Conservation (phyloP, 2,329 filamentous ascomycete species). For the Penicillium vulpinum region DNA sequence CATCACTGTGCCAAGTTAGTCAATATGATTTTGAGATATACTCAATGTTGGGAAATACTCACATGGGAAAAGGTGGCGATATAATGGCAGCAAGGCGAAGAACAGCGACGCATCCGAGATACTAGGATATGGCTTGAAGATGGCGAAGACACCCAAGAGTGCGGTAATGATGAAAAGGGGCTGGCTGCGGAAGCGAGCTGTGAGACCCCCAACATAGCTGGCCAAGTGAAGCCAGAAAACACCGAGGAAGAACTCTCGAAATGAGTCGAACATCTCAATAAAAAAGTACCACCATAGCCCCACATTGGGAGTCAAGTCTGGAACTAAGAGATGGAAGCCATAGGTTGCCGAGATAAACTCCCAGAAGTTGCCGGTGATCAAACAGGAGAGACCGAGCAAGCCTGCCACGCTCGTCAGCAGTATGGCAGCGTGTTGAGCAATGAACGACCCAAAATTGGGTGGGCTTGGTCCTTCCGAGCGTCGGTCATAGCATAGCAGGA, state of each 20-base stretch:
- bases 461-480: conserved; percentile 41
- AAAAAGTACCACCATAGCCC: conserved; percentile 99
- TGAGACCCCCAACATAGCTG: conserved; percentile 83
- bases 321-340: conserved; percentile 84
- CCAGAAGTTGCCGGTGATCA: conserved; percentile 76
- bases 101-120: conserved; percentile 88
- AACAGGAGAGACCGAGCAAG: conserved; percentile 70
- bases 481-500: conserved; percentile 77
- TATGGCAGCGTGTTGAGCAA: conserved; percentile 53
- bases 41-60: conserved; percentile 36
- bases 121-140: conserved; percentile 97
- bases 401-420: conserved; percentile 58
- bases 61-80: conserved; percentile 86
- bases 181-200: conserved; percentile 77
- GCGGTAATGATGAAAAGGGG: conserved; percentile 82
- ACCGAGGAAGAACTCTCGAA: conserved; percentile 92
- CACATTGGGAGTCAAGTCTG: conserved; percentile 90
- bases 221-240: conserved; percentile 97
- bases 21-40: background rate
- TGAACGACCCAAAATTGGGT: conserved; percentile 50
- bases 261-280: conserved; percentile 98
- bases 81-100: conserved; percentile 77
- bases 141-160: conserved; percentile 84
- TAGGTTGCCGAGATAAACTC: conserved; percentile 88
- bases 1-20: conserved; percentile 63